Evolutionary conservation across 2,329 filamentous ascomycete species (phyloP).

Genomic region (Trichoderma oligosporum): DNA sequence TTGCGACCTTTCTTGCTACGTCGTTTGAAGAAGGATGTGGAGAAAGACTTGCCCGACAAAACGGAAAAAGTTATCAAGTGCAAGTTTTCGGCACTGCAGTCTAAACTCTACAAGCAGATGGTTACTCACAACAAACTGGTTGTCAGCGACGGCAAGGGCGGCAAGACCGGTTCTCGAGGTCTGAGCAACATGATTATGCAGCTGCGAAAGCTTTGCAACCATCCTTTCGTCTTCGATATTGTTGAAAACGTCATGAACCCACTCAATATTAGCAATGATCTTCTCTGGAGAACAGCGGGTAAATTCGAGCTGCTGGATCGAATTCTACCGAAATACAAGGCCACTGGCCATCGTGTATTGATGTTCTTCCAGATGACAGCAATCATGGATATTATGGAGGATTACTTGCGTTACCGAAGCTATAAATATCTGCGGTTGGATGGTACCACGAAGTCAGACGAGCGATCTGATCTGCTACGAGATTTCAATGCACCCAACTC

Average conservation of each 20-base stretch:
- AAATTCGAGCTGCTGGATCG: constrained; percentile 96
- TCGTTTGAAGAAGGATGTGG: constrained; percentile 98
- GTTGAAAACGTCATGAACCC: constrained; percentile 99
- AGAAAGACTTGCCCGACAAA: constrained; percentile 98
- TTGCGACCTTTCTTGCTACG: constrained; percentile 93
- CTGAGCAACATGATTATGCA: constrained; percentile 99
- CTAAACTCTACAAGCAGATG: constrained; percentile 95
- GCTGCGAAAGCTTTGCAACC: constrained; percentile 95
- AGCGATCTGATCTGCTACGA: constrained; percentile 84
- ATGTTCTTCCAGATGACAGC: constrained; percentile 99
- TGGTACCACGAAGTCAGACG: constrained; percentile 95
- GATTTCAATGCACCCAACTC: constrained; percentile 88
- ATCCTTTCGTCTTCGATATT: constrained; percentile 97
- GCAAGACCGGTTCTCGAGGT: constrained; percentile 89
- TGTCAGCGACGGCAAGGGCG: constrained; percentile 91
- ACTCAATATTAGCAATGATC: constrained; percentile 78
- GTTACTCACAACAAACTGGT: constrained; percentile 91
- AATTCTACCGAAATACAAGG: constrained; percentile 87
- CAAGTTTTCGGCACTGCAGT: constrained; percentile 91
- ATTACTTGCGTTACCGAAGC: constrained; percentile 81
- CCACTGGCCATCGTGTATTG: constrained; percentile 86
- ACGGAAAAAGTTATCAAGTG: constrained; percentile 99
- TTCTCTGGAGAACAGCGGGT: constrained; percentile 90
- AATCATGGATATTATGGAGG: constrained; percentile 99
- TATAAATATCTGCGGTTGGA: constrained; percentile 88